Percentiles rank a stretch among this genome's conserved stretches.
Conservation (phyloP, 805 yeast genomes). For the Pichia nanzhaoensis region DNA sequence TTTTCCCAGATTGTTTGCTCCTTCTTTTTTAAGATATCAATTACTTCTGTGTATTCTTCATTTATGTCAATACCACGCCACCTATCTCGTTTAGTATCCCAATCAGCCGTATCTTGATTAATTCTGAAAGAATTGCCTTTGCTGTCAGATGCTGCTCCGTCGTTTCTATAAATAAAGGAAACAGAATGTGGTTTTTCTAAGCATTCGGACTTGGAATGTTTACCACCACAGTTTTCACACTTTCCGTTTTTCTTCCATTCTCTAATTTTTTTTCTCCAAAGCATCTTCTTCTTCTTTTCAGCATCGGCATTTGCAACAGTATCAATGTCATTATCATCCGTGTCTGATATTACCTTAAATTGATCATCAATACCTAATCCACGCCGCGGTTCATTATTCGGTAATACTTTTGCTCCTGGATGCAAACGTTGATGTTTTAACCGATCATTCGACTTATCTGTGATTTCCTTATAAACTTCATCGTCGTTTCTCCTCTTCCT, state of each 20-base stretch:
- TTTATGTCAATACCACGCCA: constrained; percentile 72
- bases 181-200: constrained; percentile 48
- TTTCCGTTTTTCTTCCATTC: constrained; percentile 27
- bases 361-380: constrained; percentile 55
- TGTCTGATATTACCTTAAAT: constrained; percentile 20
- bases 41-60: constrained; percentile 49
- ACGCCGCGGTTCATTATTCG: constrained; percentile 43
- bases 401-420: constrained; percentile 33
- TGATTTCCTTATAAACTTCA: constrained; percentile 16
- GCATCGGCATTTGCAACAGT: constrained; percentile 2
- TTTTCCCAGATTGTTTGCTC: constrained; percentile 24
- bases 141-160: constrained; percentile 6
- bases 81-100: constrained; percentile 69
- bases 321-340: constrained; percentile 10
- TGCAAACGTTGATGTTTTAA: constrained; percentile 52
- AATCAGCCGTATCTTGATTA: constrained; percentile 34
- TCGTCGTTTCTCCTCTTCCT: constrained; percentile 25
- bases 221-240: constrained; percentile 56
- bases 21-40: constrained; percentile 40
- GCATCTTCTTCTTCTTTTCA: not conserved
- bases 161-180: constrained; percentile 26
- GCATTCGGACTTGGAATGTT: constrained; percentile 48
- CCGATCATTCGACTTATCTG: constrained; percentile 33
- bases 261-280: constrained; percentile 5
- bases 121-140: constrained; percentile 10